Evolutionary conservation across 2,329 filamentous ascomycete species (phyloP).

Genomic region (Aspergillus sp.): DNA sequence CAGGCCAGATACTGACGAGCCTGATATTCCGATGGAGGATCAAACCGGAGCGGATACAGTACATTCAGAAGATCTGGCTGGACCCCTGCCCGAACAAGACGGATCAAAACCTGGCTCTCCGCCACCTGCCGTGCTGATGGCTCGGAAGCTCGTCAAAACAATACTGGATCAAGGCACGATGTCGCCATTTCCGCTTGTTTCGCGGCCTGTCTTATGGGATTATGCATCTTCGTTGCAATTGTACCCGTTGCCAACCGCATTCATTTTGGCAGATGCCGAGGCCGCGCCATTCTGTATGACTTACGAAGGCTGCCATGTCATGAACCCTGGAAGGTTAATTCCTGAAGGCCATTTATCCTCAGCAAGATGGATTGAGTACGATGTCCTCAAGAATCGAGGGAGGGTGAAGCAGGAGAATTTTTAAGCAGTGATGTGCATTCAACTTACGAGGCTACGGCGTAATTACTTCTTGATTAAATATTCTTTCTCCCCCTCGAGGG

Average conservation of each 20-base stretch:
- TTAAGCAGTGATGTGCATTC: conserved; percentile 21
- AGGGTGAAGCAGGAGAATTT: conserved; percentile 56
- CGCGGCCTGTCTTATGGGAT: conserved; percentile 84
- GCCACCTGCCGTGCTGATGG: conserved; percentile 38
- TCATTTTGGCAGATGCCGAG: conserved; percentile 75
- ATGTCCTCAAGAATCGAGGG: conserved; percentile 54
- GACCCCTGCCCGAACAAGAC: conserved; percentile 12
- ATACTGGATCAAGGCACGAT: conserved; percentile 84
- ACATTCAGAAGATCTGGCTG: conserved; percentile 21
- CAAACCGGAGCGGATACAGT: conserved; percentile 16
- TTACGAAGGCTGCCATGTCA: conserved; percentile 90
- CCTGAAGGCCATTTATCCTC: conserved; percentile 60
- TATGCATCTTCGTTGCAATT: conserved; percentile 66
- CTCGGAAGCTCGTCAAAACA: conserved; percentile 78
- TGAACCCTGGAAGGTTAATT: conserved; percentile 79
- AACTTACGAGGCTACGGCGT: background rate
- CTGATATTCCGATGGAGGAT: conserved; percentile 22
- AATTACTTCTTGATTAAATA: background rate
- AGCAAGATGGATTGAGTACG: conserved; percentile 83
- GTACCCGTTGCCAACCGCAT: conserved; percentile 77
- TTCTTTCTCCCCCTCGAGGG: no score
- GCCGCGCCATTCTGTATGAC: conserved; percentile 76
- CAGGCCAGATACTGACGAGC: conserved; percentile 32
- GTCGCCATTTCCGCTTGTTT: conserved; percentile 71
- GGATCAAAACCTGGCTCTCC: conserved; percentile 10